Conservation (phyloP, 2,329 filamentous ascomycete genomes). For the Fusarium tricinctum region DNA sequence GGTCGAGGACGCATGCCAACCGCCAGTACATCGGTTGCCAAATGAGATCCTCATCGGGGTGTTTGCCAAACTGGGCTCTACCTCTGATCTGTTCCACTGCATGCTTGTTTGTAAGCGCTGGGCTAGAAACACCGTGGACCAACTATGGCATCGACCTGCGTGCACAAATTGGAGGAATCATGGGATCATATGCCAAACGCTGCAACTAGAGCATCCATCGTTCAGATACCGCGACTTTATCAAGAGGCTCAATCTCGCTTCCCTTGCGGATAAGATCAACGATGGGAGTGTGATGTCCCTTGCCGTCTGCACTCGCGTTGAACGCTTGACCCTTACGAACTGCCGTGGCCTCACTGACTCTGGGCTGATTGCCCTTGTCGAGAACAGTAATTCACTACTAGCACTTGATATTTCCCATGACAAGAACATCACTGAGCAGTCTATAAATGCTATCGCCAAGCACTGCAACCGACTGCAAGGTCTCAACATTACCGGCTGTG, state of each 20-base stretch:
- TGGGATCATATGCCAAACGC: slow-evolving; percentile 82
- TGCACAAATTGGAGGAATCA: slow-evolving; percentile 91
- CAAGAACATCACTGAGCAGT: slow-evolving; percentile 85
- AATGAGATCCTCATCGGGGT: slow-evolving; percentile 95
- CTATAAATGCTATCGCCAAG: slow-evolving; percentile 81
- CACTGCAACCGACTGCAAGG: slow-evolving; percentile 91
- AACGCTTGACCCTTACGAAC: slow-evolving; percentile 92
- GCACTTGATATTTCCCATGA: slow-evolving; percentile 92
- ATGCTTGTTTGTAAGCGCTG: slow-evolving; percentile 96
- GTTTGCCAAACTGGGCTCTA: slow-evolving; percentile 84
- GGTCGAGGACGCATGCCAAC: slow-evolving; percentile 75
- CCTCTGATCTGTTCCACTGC: slow-evolving; percentile 84
- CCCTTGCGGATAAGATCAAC: slow-evolving; percentile 80
- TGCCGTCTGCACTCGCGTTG: slow-evolving; percentile 87
- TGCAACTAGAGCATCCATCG: slow-evolving; percentile 79
- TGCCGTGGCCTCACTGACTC: slow-evolving; percentile 88
- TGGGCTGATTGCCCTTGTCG: slow-evolving; percentile 83
- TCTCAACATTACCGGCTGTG: slow-evolving; percentile 90
- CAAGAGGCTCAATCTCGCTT: slow-evolving; percentile 90
- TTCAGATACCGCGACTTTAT: slow-evolving; percentile 93
- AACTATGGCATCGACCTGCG: slow-evolving; percentile 93
- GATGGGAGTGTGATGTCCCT: slow-evolving; percentile 91
- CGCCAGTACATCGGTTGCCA: slow-evolving; percentile 87
- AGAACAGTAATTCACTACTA: slow-evolving; percentile 83
- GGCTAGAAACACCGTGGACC: slow-evolving; percentile 91